Percentiles rank a stretch among this genome's conserved stretches.
phyloP scores from a whole-genome alignment of 2,329 filamentous ascomycete genomes.

The Sporothrix pseudoabietina region DNA sequence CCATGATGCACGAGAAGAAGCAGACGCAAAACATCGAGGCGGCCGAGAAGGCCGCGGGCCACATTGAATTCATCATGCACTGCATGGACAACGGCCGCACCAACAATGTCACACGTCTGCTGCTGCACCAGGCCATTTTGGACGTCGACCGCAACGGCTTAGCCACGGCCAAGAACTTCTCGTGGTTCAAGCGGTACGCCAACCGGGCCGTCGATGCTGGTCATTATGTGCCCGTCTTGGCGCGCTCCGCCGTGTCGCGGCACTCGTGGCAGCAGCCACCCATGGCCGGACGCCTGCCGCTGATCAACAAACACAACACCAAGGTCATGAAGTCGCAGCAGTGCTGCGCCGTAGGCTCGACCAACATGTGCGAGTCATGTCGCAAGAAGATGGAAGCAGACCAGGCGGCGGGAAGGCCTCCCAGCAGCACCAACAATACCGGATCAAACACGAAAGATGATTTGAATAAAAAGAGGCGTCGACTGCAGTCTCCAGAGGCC shows the following conservation, averaged over 20 bases:
- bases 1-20: constrained; percentile 54
- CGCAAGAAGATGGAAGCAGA: constrained; percentile 11
- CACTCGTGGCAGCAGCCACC: constrained; percentile 47
- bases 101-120: constrained; percentile 77
- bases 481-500: constrained; percentile 14
- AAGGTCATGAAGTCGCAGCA: constrained; percentile 14
- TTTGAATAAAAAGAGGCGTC: constrained; percentile 23
- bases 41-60: constrained; percentile 49
- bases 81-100: constrained; percentile 75
- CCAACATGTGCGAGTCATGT: constrained; percentile 15
- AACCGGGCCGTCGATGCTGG: constrained; percentile 37
- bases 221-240: constrained; percentile 52
- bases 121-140: constrained; percentile 81
- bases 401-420: neutral
- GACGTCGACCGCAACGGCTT: constrained; percentile 66
- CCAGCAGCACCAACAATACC: neutral
- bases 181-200: constrained; percentile 38
- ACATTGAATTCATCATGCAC: constrained; percentile 73
- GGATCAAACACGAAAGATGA: neutral
- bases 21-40: constrained; percentile 4
- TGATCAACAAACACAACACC: constrained; percentile 34
- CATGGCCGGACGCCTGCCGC: constrained; percentile 50
- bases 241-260: constrained; percentile 48
- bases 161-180: constrained; percentile 30
- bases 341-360: neutral